Conservation (phyloP, 2,329 filamentous ascomycete species). For the Colletotrichum incanum region DNA sequence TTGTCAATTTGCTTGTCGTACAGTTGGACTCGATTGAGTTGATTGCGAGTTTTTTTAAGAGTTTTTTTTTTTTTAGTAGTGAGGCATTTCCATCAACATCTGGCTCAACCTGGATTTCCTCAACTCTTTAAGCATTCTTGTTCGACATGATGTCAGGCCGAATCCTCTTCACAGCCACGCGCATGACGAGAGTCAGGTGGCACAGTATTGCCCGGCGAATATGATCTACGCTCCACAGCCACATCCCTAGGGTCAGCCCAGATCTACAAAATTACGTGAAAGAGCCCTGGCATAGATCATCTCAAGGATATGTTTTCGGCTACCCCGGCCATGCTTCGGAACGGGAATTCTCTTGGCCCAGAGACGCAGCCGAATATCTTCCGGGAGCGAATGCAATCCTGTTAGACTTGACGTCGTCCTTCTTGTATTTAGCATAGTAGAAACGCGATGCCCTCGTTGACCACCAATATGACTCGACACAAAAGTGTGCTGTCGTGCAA, state of each 20-base stretch:
- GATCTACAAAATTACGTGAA: not conserved
- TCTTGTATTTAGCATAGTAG: not conserved
- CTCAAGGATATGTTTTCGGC: not conserved
- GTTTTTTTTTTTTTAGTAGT: no score
- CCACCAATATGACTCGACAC: not conserved
- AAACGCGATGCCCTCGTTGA: not conserved
- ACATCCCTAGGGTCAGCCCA: not conserved
- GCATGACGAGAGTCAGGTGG: constrained; percentile 10
- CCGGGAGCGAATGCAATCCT: no score
- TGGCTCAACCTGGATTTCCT: not conserved
- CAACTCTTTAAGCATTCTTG: not conserved
- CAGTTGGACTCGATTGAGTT: not conserved
- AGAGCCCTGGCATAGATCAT: not conserved
- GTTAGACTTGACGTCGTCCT: not conserved
- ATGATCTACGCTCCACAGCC: constrained; percentile 38
- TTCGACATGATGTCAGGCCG: constrained; percentile 25
- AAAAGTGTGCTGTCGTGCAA: not conserved
- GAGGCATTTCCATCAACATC: not conserved
- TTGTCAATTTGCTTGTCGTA: constrained; percentile 3
- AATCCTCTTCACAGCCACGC: constrained; percentile 33
- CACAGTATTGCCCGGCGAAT: constrained; percentile 15
- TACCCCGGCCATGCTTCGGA: not conserved
- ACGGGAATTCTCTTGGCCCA: not conserved
- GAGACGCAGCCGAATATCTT: not conserved
- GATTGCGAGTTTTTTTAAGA: not conserved